phyloP scores from a whole-genome alignment of 2,329 filamentous ascomycete species.

The Epichloe sylvatica region DNA sequence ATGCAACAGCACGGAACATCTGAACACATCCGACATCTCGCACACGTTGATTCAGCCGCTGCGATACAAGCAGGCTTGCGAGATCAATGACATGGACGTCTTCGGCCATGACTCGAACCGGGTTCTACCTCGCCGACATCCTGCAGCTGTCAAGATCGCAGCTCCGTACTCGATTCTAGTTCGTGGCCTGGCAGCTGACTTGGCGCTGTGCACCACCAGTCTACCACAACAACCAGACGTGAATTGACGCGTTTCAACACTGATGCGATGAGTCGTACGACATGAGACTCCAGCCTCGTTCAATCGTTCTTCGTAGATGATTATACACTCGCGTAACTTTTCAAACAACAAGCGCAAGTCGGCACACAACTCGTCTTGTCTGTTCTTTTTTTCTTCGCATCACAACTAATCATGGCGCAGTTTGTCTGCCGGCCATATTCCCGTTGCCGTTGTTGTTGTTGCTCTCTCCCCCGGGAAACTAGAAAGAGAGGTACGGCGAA shows the following conservation, averaged over 20 bases:
- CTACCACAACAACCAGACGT: neutral
- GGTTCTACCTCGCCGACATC: neutral
- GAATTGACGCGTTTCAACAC: neutral
- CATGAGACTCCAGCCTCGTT: neutral
- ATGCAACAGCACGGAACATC: too few species aligned
- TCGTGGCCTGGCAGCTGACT: neutral
- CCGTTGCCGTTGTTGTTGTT: too few species aligned
- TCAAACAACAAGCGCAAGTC: neutral
- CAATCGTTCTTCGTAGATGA: neutral
- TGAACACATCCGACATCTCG: too few species aligned
- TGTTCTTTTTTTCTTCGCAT: neutral
- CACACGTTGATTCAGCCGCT: too few species aligned
- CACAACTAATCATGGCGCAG: too few species aligned
- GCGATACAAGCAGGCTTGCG: too few species aligned
- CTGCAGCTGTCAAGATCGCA: neutral
- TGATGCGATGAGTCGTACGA: neutral
- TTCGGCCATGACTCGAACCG: neutral
- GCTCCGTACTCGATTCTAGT: neutral
- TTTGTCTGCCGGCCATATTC: too few species aligned
- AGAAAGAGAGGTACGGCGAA: too few species aligned
- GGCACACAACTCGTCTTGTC: too few species aligned
- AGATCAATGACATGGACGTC: neutral
- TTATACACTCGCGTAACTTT: neutral
- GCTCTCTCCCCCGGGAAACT: too few species aligned
- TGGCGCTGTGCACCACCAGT: neutral